A percentile compares a stretch with the other conserved stretches of the same genome.
phyloP scores from a whole-genome alignment of 2,329 filamentous ascomycete species.

The Fusarium setosum region DNA sequence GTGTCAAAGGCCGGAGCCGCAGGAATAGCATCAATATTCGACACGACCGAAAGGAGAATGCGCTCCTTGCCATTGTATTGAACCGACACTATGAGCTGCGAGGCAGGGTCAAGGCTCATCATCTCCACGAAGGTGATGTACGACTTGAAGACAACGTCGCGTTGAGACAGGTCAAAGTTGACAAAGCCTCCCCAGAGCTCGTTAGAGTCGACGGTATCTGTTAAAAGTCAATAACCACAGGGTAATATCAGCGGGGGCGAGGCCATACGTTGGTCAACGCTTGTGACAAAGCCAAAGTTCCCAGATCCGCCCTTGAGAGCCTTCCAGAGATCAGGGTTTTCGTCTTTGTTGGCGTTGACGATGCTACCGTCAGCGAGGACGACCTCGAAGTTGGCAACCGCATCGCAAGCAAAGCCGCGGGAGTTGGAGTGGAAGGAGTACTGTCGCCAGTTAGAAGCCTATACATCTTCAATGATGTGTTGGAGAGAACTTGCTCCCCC shows the following conservation, averaged over 20 bases:
- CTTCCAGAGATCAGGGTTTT: conserved; percentile 55
- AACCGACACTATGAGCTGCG: conserved; percentile 44
- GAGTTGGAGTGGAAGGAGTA: conserved; percentile 46
- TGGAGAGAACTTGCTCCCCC: conserved; percentile 30
- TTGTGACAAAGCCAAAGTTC: conserved; percentile 57
- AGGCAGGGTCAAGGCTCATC: conserved; percentile 40
- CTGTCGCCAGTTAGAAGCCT: conserved; percentile 3
- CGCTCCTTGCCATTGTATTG: conserved; percentile 32
- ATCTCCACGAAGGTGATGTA: conserved; percentile 45
- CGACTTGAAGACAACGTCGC: conserved; percentile 40
- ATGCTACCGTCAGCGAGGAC: conserved; percentile 56
- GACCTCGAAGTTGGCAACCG: conserved; percentile 54
- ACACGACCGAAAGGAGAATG: conserved; percentile 36
- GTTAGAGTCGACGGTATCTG: conserved; percentile 33
- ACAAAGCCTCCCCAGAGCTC: conserved; percentile 46
- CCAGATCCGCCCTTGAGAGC: conserved; percentile 60
- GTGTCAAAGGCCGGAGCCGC: conserved; percentile 39
- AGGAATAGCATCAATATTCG: conserved; percentile 42
- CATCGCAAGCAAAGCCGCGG: conserved; percentile 56
- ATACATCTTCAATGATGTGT: background rate
- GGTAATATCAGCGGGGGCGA: background rate
- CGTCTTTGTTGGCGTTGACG: conserved; percentile 51
- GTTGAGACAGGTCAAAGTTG: conserved; percentile 36
- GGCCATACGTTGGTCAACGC: conserved; percentile 34
- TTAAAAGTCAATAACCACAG: background rate